phyloP scores from a whole-genome alignment of 202 grass and related monocot genomes.

The Saccharum hybrid region DNA sequence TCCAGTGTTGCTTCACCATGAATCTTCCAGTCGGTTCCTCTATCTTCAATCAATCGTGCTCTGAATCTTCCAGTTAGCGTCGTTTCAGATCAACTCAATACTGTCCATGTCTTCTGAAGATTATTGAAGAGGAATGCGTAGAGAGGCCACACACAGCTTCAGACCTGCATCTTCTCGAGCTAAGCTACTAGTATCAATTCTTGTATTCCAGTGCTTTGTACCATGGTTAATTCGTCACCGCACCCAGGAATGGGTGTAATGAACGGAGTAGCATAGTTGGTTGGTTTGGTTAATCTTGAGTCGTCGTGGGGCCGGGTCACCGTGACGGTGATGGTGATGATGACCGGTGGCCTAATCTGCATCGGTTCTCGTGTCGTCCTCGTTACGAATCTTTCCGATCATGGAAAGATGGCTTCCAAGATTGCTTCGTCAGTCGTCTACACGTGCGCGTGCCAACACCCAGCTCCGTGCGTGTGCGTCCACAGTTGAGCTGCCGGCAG shows the following conservation, averaged over 20 bases:
- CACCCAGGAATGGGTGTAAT: no score
- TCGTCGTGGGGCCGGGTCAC: not conserved
- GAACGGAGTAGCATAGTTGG: no score
- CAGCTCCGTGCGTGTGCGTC: no score
- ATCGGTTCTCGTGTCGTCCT: conserved; percentile 38
- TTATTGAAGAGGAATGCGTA: not conserved
- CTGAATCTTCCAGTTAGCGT: not conserved
- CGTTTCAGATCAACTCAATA: not conserved
- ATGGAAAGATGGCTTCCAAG: conserved; percentile 42
- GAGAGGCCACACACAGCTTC: not conserved
- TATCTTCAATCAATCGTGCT: no score
- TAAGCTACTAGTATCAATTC: not conserved
- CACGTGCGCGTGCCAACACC: conserved; percentile 29
- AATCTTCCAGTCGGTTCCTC: not conserved
- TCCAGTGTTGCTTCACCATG: not conserved
- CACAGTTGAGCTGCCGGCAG: not conserved
- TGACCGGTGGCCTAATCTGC: not conserved
- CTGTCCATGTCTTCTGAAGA: not conserved
- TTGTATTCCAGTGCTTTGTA: not conserved
- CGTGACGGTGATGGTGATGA: not conserved
- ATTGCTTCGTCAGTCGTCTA: conserved; percentile 35
- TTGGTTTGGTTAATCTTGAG: not conserved
- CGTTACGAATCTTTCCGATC: conserved; percentile 50
- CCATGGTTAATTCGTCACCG: no score
- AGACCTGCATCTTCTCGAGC: not conserved